A percentile compares a stretch with the other conserved stretches of the same genome.
Evolutionary conservation across 1,284 basidiomycete species (phyloP).

Genomic region (Marasmius sp.): DNA sequence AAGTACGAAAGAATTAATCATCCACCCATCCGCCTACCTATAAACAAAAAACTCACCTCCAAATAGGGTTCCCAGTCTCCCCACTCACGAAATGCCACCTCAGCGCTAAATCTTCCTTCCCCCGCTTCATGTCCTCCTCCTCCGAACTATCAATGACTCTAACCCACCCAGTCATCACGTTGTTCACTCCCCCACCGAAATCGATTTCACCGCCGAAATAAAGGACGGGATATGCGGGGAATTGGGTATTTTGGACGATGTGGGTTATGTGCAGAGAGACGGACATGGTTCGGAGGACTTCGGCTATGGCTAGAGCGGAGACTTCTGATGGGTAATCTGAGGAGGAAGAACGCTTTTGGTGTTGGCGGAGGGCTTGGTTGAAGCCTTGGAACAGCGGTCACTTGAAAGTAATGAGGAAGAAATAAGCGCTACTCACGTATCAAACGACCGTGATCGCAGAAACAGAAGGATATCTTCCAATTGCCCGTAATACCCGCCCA

Average conservation of each 20-base stretch:
- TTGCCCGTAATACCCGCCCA: conserved; percentile 64
- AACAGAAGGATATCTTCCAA: conserved; percentile 66
- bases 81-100: conserved; percentile 68
- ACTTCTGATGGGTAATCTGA: conserved; percentile 33
- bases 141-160: conserved; percentile 47
- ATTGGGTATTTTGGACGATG: conserved; percentile 40
- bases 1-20: conserved; percentile 4
- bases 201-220: conserved; percentile 50
- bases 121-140: conserved; percentile 20
- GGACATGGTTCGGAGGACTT: conserved; percentile 46
- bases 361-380: conserved; percentile 25
- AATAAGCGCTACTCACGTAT: conserved; percentile 42
- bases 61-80: conserved; percentile 55
- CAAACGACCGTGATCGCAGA: conserved; percentile 65
- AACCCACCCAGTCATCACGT: conserved; percentile 53
- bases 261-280: conserved; percentile 45
- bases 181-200: conserved; percentile 34
- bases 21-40: background rate
- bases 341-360: background rate
- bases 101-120: conserved; percentile 35
- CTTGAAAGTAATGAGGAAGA: conserved; percentile 1
- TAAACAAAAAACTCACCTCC: conserved; percentile 46
- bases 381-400: conserved; percentile 38
- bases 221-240: conserved; percentile 54
- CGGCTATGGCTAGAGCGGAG: conserved; percentile 46